Percentiles rank a stretch among this genome's conserved stretches.
Conservation (phyloP, 495 filamentous ascomycete species). For the Talaromyces trachyspermus region DNA sequence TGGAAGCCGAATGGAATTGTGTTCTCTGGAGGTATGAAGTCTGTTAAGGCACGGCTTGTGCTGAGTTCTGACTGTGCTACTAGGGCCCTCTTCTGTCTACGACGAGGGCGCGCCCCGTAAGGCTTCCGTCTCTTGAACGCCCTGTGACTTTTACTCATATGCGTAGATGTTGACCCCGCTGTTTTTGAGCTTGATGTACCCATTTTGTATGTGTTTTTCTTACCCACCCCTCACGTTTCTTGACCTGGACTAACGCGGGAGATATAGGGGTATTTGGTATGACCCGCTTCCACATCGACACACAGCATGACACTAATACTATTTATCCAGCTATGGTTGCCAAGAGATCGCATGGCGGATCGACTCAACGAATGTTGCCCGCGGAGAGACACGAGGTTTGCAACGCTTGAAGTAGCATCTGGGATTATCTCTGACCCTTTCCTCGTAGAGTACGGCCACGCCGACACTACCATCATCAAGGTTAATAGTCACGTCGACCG, state of each 20-base stretch:
- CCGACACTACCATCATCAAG: slow-evolving; percentile 44
- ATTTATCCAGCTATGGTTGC: slow-evolving; percentile 64
- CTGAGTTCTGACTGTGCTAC: slow-evolving; percentile 64
- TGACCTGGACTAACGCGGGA: slow-evolving; percentile 9
- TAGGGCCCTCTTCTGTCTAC: slow-evolving; percentile 68
- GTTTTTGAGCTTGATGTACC: slow-evolving; percentile 74
- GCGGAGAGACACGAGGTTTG: slow-evolving; percentile 48
- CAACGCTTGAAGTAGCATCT: neutral
- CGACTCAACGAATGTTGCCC: slow-evolving; percentile 59
- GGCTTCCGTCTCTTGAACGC: neutral
- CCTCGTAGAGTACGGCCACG: slow-evolving; percentile 60
- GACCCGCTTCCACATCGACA: slow-evolving; percentile 4
- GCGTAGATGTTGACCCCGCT: slow-evolving; percentile 55
- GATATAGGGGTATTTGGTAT: slow-evolving; percentile 20
- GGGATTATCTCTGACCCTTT: slow-evolving; percentile 6
- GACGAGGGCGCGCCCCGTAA: slow-evolving; percentile 58
- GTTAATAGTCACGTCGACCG: slow-evolving; percentile 55
- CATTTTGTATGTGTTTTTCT: slow-evolving; percentile 33
- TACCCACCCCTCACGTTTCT: neutral
- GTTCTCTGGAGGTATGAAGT: slow-evolving; percentile 38
- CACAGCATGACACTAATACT: slow-evolving; percentile 9
- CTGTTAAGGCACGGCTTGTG: slow-evolving; percentile 35
- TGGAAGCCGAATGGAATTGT: slow-evolving; percentile 81
- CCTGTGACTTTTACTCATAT: neutral
- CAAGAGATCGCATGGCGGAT: slow-evolving; percentile 78